Evolutionary conservation across 371 early-diverging fungal species (phyloP), one percentile per base, ranked within the genome.

Genomic region (Batkoa obscura): DNA sequence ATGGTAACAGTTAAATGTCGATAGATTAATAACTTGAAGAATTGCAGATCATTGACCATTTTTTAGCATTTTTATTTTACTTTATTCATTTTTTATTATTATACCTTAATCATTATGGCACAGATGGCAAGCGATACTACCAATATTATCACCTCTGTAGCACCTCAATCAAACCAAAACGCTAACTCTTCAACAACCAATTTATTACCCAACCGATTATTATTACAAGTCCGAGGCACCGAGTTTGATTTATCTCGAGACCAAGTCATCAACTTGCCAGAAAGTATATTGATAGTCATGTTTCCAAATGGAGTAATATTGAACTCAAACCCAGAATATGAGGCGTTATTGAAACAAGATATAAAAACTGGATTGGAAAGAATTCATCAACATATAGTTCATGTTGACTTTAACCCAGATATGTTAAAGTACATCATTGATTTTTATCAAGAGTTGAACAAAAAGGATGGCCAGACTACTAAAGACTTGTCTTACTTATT

Each of bases 251-350:
- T 87, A 15, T 80, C 81, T 65, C 72, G 85, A 59, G 83, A 87
- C 36, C 72, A 72, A 3, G 70, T 87, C 3, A 71, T 80, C 62
- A 78, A 74, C 61, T 65, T 87, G 33, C 87, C 87, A 6, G 85
- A 87, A 61, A 76, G 78, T 50, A 66, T 87, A 53, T 68, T 85
- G 49, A 77, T 79, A 66, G 82, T 80, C 62, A 87, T 87, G 87
- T 87, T 87, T 59, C 87, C 87, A 9, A 77, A 81, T 54, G 87
- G 87, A 2, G 70, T 83, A 52, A 67, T 80, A 33, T 71, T 81
- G 15, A 69, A 74, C 36, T 64, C 65, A 38, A 39, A 59, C 47
- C 50, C 58, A 50, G n/a, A n/a, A n/a, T n/a, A n/a, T n/a, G n/a
- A n/a, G n/a, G n/a, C n/a, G n/a, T n/a, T n/a, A n/a, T n/a, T n/a